Evolutionary conservation across 768 basidiomycete species (phyloP), one percentile per base, ranked within the genome.

Genomic region (Lactarius hatsudake): DNA sequence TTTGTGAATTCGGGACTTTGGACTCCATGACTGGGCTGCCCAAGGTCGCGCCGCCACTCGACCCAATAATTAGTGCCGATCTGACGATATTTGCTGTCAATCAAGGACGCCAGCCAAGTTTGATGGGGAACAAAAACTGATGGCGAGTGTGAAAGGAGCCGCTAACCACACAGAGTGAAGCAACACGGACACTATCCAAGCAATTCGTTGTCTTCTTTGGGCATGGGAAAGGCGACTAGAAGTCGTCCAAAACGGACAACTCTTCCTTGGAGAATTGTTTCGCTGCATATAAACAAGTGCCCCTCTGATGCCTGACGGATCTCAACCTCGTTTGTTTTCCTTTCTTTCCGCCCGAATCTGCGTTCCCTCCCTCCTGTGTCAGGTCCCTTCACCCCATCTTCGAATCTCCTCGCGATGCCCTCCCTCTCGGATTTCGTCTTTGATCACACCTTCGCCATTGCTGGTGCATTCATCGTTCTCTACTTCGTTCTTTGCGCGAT

Each of bases 401-500:
- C 1, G 6, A 53, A n/a, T 23, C 32, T 58, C 53, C 36, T 45
- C n/a, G 68, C 68, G 68, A 69, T 69, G 68, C 68, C 68, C 48
- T 53, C 51, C 59, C 59, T 69, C 48, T 69, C 59, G 17, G 45
- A 66, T 59, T 59, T 71, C 57, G 56, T 67, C 58, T 53, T 59
- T 38, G 60, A 67, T 30, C 69, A 71, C 61, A 40, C 58, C 32
- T 18, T 70, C 58, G 62, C 69, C 58, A 62, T 70, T 38, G 30
- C 61, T 60, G 63, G 54, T 34, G 63, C 23, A 28, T 54, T 71
- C 57, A 40, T 67, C 69, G 62, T 51, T 61, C 65, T 71, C 61
- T 70, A 70, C 71, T 57, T 71, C 59, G 23, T 59, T 53, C 61
- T 70, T 66, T 64, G 69, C 57, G 76, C 75, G 53, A 71, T 78